Evolutionary conservation across 23 red algal species (phyloP).

Genomic region (Gracilaria vermiculophylla): DNA sequence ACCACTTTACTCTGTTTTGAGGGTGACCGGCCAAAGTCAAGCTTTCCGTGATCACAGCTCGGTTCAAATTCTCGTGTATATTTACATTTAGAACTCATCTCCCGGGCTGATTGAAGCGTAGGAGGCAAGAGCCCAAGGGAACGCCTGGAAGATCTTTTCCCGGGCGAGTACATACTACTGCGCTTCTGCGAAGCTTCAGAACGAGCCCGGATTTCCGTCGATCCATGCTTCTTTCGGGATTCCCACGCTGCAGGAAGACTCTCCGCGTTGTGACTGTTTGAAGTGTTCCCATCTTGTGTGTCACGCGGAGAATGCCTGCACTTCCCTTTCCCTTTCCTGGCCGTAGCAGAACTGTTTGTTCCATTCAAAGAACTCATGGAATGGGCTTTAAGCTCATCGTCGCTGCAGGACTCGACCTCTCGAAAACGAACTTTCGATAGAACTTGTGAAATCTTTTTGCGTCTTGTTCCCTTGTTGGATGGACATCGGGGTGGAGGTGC

Average conservation of each 20-base stretch:
- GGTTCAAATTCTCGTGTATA: not conserved
- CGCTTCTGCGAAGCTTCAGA: not conserved
- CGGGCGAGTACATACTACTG: not conserved
- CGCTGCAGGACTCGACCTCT: not conserved
- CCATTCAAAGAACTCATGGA: not conserved
- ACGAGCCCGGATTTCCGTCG: not conserved
- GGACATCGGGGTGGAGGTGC: not conserved
- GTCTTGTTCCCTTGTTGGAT: not conserved
- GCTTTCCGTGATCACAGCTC: not conserved
- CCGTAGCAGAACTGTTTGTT: not conserved
- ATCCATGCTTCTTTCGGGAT: not conserved
- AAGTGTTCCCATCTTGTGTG: not conserved
- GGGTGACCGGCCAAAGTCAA: too few species aligned
- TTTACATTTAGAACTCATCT: not conserved
- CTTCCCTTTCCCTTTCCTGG: not conserved
- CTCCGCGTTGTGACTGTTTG: too few species aligned
- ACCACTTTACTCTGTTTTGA: not conserved
- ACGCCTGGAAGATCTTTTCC: not conserved
- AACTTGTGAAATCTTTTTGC: not conserved
- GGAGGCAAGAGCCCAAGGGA: conserved; percentile 11
- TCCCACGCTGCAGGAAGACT: not conserved
- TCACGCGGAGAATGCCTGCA: not conserved
- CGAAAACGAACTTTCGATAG: conserved; percentile 11
- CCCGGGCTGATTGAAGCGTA: not conserved
- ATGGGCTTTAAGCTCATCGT: not conserved